Base-by-base conservation (phyloP, 805 yeast species). In the Ogataea ganodermae region DNA sequence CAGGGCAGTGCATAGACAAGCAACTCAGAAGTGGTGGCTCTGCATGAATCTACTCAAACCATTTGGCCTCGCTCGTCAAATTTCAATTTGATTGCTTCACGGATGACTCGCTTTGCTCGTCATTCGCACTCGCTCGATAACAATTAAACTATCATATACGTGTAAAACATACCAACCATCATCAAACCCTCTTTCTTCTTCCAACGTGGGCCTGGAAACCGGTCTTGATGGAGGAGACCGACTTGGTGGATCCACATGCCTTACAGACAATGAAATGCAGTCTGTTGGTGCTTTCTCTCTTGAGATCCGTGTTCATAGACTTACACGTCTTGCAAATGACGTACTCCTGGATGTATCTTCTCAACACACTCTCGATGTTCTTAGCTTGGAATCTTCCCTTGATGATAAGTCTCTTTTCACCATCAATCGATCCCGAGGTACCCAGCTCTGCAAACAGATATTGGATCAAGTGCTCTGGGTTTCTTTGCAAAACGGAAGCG, bases 181-280 rank as follows among this genome's bases (percentile, higher is more conserved):
- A 32, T 49, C 39, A 59, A 57, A 67, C 74, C 72, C 76, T 86
- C 82, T 83, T 87, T 84, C 92, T 87, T 71, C 86, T 85, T 52
- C 96, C 96, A 63, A 89, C 84, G 66, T 88, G 92, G 60, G 99
- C 99, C 78, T 91, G 97, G 96, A 89, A 94, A 86, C 99, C 99
- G 42, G 97, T 89, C 83, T 95, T 94, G 72, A 94, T 94, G 39
- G 97, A 89, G 59, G 94, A 83, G 48, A 94, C 99, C 42, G 97
- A 90, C 75, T 97, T 86, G 41, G 97, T 84, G 41, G 96, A 88
- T 59, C 99, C 99, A 80, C 99, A 94, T 48, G 96, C 88, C 68
- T 91, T 90, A 79, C 99, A 94, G 63, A 91, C 96, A 78, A 94
- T 79, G 78, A 94, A 94, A 76, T 89, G 96, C 73, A 94, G 81